Conservation (phyloP, 768 basidiomycete species). For the Trametes elegans region DNA sequence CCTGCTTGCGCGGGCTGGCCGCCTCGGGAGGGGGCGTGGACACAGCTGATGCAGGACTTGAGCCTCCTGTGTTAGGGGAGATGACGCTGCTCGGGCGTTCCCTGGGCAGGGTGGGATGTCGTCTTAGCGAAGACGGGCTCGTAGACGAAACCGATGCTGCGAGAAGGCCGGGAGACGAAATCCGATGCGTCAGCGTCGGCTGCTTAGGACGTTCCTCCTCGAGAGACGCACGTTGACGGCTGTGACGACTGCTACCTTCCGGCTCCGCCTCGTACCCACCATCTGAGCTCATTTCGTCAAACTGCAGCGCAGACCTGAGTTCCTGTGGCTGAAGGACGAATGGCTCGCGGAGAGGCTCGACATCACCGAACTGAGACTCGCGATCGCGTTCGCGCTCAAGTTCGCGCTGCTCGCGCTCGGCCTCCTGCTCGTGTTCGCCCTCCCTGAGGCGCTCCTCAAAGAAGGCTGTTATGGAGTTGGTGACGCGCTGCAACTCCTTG, state of each 20-base stretch:
- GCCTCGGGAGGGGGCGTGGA: constrained; percentile 60
- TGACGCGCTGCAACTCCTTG: constrained; percentile 91
- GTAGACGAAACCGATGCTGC: constrained; percentile 67
- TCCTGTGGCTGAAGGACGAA: constrained; percentile 59
- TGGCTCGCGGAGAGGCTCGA: constrained; percentile 51
- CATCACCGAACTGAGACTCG: constrained; percentile 46
- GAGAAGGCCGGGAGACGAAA: constrained; percentile 54
- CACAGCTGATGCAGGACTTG: constrained; percentile 47
- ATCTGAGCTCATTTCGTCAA: constrained; percentile 76
- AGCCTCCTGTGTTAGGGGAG: constrained; percentile 47
- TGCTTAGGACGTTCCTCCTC: constrained; percentile 38
- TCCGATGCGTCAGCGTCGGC: constrained; percentile 50
- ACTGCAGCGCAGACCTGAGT: constrained; percentile 52
- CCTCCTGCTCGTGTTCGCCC: constrained; percentile 61
- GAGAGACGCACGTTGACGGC: constrained; percentile 73
- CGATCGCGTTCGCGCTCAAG: constrained; percentile 48
- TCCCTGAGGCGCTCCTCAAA: constrained; percentile 90
- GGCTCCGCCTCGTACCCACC: constrained; percentile 81
- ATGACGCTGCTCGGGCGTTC: constrained; percentile 58
- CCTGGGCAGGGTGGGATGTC: constrained; percentile 65
- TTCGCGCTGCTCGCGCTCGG: constrained; percentile 59
- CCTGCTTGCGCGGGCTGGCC: constrained; percentile 61
- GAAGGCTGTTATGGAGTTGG: constrained; percentile 90
- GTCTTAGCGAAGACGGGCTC: constrained; percentile 67
- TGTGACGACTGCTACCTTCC: constrained; percentile 49